A percentile compares a stretch with the other conserved stretches of the same genome.
These are phyloP conservation scores for Cercophora sp. DNA, from an alignment of 495 filamentous ascomycete species.

Conservation along the genomic window DNA sequence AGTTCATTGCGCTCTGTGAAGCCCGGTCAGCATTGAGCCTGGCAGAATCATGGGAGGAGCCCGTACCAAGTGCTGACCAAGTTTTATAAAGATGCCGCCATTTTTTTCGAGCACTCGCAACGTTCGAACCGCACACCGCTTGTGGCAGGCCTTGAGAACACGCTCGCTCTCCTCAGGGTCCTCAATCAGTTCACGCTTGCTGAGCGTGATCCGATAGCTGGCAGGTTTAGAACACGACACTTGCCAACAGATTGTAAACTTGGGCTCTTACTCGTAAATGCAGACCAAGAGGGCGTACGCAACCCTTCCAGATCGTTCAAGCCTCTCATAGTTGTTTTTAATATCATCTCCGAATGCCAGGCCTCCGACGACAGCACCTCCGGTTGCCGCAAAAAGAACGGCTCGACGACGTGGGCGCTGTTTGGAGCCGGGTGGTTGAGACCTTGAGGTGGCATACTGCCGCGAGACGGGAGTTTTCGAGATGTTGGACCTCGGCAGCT, in stretches of 20 bases:
- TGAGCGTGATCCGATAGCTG: conserved; percentile 81
- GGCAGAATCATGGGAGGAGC: not conserved
- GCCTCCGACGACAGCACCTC: conserved; percentile 53
- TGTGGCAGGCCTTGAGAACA: conserved; percentile 79
- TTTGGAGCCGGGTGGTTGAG: conserved; percentile 6
- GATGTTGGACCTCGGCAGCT: conserved; percentile 21
- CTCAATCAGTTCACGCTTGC: conserved; percentile 54
- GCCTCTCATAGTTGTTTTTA: conserved; percentile 69
- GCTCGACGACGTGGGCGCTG: conserved; percentile 14
- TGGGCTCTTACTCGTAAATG: conserved; percentile 88
- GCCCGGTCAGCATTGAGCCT: not conserved
- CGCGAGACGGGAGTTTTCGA: conserved; percentile 23
- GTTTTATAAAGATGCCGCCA: conserved; percentile 96
- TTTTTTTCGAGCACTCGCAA: conserved; percentile 85
- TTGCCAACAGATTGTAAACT: no score
- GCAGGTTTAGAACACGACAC: no score
- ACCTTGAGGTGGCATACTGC: conserved; percentile 27
- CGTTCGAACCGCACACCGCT: conserved; percentile 82
- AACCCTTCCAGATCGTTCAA: conserved; percentile 76
- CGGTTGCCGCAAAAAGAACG: conserved; percentile 31
- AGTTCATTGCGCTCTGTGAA: conserved; percentile 80
- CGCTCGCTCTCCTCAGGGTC: conserved; percentile 58
- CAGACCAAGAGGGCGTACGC: conserved; percentile 68
- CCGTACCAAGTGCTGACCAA: conserved; percentile 83
- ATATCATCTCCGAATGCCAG: conserved; percentile 67